Conservation (phyloP, 106 monocot species). For the Cymbidium sinense region DNA sequence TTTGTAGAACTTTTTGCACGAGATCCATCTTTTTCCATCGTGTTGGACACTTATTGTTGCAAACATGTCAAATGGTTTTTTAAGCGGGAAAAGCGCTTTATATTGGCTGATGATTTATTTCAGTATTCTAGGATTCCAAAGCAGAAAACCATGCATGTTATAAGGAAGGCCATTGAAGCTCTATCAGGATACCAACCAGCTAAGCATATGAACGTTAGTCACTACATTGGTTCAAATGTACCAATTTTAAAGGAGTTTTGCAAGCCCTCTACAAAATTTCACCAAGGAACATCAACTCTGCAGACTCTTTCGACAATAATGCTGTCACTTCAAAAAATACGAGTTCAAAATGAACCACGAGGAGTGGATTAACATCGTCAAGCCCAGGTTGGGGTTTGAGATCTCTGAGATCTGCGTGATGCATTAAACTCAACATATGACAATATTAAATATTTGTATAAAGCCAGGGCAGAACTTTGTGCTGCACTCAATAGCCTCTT, state of each 20-base stretch:
- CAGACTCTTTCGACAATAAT: conserved; percentile 72
- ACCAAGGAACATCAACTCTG: conserved; percentile 44
- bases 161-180: conserved; percentile 65
- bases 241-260: conserved; percentile 74
- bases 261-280: conserved; percentile 40
- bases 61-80: conserved; percentile 31
- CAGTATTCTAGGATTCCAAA: conserved; percentile 67
- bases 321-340: conserved; percentile 78
- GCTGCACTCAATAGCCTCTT: conserved; percentile 69
- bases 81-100: conserved; percentile 43
- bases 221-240: conserved; percentile 74
- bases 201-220: conserved; percentile 73
- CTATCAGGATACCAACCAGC: conserved; percentile 68
- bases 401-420: conserved; percentile 54
- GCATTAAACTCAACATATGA: conserved; percentile 56
- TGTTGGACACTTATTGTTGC: conserved; percentile 70
- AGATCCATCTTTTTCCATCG: conserved; percentile 63
- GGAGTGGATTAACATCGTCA: conserved; percentile 73
- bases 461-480: conserved; percentile 69
- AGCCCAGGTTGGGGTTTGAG: conserved; percentile 61
- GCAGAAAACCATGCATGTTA: conserved; percentile 68
- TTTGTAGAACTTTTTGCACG: conserved; percentile 83
- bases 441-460: conserved; percentile 76
- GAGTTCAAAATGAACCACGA: conserved; percentile 88
- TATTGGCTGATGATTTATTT: conserved; percentile 95